A percentile compares a stretch with the other conserved stretches of the same genome.
Conservation (phyloP, 1,284 basidiomycete genomes). For the Ceratobasidium sp. region DNA sequence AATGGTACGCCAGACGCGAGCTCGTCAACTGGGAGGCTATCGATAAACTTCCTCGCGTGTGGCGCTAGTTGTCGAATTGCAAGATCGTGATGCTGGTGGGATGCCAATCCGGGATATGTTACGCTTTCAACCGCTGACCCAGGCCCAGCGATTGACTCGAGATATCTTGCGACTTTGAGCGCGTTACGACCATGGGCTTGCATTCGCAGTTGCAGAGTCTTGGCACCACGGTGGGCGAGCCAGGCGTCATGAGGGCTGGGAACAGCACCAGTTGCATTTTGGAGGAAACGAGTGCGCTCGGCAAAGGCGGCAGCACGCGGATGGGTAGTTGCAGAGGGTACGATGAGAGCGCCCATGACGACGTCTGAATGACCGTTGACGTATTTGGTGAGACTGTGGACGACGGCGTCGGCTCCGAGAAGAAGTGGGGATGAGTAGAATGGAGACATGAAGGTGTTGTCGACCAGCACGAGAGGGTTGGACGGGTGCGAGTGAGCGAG, state of each 20-base stretch:
- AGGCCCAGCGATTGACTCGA: conserved; percentile 65
- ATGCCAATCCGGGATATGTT: conserved; percentile 70
- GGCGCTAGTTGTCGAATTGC: conserved; percentile 63
- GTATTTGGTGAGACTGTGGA: conserved; percentile 89
- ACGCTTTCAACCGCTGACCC: conserved; percentile 56
- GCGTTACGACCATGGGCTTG: conserved; percentile 89
- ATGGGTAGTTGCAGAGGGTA: conserved; percentile 68
- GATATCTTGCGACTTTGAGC: conserved; percentile 76
- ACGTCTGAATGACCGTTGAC: conserved; percentile 95
- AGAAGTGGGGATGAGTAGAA: conserved; percentile 91
- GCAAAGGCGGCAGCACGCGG: conserved; percentile 57
- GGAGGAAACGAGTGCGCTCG: conserved; percentile 83
- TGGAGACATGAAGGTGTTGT: conserved; percentile 93
- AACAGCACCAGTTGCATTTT: conserved; percentile 91
- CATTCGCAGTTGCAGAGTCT: conserved; percentile 91
- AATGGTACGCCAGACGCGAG: conserved; percentile 47
- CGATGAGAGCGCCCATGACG: conserved; percentile 85
- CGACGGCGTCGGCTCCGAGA: conserved; percentile 85
- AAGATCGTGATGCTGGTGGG: conserved; percentile 37
- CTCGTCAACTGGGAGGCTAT: conserved; percentile 30
- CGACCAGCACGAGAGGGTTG: conserved; percentile 82
- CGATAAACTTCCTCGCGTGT: conserved; percentile 67
- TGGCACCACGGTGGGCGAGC: conserved; percentile 91
- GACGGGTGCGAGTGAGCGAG: conserved; percentile 71
- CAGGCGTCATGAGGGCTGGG: conserved; percentile 92